phyloP scores from a whole-genome alignment of 768 basidiomycete genomes.

The Tulasnella sp. region DNA sequence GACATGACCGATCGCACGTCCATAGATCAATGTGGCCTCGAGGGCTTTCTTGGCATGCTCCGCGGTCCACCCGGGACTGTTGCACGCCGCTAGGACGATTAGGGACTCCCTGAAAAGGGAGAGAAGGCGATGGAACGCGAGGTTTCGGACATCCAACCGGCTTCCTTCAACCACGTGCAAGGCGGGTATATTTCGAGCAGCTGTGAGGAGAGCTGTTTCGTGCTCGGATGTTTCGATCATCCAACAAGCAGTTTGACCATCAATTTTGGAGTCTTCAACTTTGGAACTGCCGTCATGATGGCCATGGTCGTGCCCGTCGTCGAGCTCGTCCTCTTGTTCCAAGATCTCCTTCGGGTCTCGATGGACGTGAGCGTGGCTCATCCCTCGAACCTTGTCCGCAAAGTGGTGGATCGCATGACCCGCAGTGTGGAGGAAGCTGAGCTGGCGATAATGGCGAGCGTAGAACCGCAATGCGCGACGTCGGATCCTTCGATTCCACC shows the following conservation, averaged over 20 bases:
- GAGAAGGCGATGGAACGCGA: background rate
- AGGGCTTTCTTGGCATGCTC: background rate
- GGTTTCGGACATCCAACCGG: background rate
- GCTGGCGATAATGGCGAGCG: background rate
- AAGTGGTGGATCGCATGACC: background rate
- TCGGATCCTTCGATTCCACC: background rate
- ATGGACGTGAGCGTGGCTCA: background rate
- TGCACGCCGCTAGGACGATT: background rate
- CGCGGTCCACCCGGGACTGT: background rate
- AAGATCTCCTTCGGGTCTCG: background rate
- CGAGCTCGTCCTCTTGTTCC: background rate
- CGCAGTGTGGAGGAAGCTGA: background rate
- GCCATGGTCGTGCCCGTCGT: background rate
- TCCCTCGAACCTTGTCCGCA: background rate
- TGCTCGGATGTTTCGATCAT: background rate
- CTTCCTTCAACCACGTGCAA: background rate
- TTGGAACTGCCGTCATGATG: background rate
- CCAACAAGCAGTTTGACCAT: background rate
- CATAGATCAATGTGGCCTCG: background rate
- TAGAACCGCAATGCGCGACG: background rate
- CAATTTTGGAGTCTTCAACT: background rate
- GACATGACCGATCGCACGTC: background rate
- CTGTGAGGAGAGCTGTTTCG: background rate
- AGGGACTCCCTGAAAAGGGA: background rate
- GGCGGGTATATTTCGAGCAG: conserved; percentile 6